A percentile compares a stretch with the other conserved stretches of the same genome.
phyloP scores from a whole-genome alignment of 805 yeast genomes.

The Saccharomycopsis sp. region DNA sequence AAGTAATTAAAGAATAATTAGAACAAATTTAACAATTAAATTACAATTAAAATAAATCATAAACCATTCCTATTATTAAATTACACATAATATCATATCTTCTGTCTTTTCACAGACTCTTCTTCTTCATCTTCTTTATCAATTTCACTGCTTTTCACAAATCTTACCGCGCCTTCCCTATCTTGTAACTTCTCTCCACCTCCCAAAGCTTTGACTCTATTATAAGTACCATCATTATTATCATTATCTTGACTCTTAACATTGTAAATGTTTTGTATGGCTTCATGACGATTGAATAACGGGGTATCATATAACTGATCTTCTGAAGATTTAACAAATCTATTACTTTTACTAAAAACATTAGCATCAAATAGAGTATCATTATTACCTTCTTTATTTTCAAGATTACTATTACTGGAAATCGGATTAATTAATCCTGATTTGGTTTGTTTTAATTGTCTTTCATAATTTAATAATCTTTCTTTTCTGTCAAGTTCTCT shows the following conservation, averaged over 20 bases:
- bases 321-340: conserved; percentile 19
- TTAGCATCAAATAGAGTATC: conserved; percentile 47
- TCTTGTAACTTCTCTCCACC: conserved; percentile 4
- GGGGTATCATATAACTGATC: conserved; percentile 47
- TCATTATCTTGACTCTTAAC: conserved; percentile 22
- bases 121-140: too few species aligned
- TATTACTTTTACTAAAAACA: conserved; percentile 38
- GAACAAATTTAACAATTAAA: too few species aligned
- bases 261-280: conserved; percentile 39
- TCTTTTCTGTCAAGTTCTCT: conserved; percentile 33
- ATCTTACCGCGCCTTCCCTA: not conserved
- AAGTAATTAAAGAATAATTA: too few species aligned
- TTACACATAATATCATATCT: too few species aligned
- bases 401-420: not conserved
- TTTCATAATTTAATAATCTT: conserved; percentile 37
- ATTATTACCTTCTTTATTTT: not conserved
- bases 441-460: conserved; percentile 30
- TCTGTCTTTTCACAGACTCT: too few species aligned
- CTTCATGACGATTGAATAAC: conserved; percentile 43
- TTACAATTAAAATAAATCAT: too few species aligned
- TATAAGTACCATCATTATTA: not conserved
- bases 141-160: too few species aligned
- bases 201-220: conserved; percentile 7
- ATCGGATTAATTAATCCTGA: not conserved
- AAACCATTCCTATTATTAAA: too few species aligned